Evolutionary conservation across 345 rosid genomes (phyloP).

Genomic region (Eucalyptus camaldulensis): DNA sequence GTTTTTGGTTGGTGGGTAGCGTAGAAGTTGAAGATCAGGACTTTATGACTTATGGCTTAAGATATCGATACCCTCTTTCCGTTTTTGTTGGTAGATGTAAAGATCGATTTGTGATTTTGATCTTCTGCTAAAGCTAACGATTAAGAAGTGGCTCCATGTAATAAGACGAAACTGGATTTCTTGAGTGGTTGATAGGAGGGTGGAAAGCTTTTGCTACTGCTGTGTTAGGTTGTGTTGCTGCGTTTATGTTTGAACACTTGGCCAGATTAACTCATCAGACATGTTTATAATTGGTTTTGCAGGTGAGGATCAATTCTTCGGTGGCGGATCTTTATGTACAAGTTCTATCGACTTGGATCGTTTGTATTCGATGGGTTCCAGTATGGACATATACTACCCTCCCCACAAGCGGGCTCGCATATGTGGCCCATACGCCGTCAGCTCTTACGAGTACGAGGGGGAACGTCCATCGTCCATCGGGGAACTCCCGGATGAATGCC

Average conservation of each 20-base stretch:
- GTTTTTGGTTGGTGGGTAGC: background rate
- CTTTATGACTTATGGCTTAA: background rate
- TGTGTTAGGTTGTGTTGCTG: background rate
- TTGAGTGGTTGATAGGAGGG: background rate
- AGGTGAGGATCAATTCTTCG: slow-evolving; percentile 60
- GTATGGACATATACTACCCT: slow-evolving; percentile 33
- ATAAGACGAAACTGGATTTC: background rate
- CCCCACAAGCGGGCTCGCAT: slow-evolving; percentile 57
- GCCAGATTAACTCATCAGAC: background rate
- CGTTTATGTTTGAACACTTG: background rate
- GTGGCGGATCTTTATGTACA: slow-evolving; percentile 27
- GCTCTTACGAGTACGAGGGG: slow-evolving; percentile 6
- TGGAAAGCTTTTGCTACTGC: background rate
- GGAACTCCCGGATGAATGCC: slow-evolving; percentile 70
- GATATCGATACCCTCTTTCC: background rate
- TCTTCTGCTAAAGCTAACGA: background rate
- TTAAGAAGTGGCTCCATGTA: background rate
- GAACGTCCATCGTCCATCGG: slow-evolving; percentile 34
- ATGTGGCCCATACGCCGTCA: slow-evolving; percentile 12
- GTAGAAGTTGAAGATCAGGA: background rate
- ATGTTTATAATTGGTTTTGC: slow-evolving; percentile 8
- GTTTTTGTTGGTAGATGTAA: background rate
- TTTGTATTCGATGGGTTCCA: slow-evolving; percentile 23
- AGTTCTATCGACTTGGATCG: slow-evolving; percentile 25
- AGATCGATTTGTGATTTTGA: background rate